Conservation (phyloP, 805 yeast genomes). For the Hanseniaspora guilliermondii region DNA sequence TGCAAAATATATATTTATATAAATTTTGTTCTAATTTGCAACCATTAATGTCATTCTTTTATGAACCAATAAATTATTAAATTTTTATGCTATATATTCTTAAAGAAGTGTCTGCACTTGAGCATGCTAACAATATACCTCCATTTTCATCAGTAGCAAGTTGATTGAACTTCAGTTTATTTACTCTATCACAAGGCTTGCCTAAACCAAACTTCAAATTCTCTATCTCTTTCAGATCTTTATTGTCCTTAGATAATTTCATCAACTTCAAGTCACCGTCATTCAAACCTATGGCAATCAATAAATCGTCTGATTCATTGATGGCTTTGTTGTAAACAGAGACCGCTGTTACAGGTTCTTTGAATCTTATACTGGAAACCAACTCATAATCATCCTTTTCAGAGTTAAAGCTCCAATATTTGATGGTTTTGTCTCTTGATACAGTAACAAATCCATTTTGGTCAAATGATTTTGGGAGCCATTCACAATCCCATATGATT, state of each 20-base stretch:
- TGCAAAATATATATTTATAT: neutral
- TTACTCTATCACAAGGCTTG: slow-evolving; percentile 51
- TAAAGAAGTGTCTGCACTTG: slow-evolving; percentile 52
- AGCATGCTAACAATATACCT: slow-evolving; percentile 39
- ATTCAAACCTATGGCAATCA: slow-evolving; percentile 59
- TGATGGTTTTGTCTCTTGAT: slow-evolving; percentile 71
- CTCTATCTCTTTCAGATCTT: slow-evolving; percentile 24
- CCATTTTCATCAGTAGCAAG: slow-evolving; percentile 25
- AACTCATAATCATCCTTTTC: slow-evolving; percentile 30
- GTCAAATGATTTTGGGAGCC: slow-evolving; percentile 49
- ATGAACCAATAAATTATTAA: neutral
- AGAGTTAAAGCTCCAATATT: slow-evolving; percentile 48
- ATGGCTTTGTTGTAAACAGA: slow-evolving; percentile 32
- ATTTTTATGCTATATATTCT: slow-evolving; percentile 24
- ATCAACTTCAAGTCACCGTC: slow-evolving; percentile 46
- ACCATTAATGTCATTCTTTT: neutral
- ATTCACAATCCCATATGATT: slow-evolving; percentile 90
- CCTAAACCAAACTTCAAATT: slow-evolving; percentile 28
- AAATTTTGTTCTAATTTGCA: neutral
- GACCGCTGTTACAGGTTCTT: slow-evolving; percentile 55
- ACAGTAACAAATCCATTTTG: slow-evolving; percentile 57
- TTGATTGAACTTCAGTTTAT: slow-evolving; percentile 45
- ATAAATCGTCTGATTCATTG: slow-evolving; percentile 21
- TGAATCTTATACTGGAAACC: slow-evolving; percentile 34
- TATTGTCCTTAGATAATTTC: slow-evolving; percentile 23